A percentile compares a stretch with the other conserved stretches of the same genome.
Evolutionary conservation across 345 rosid species (phyloP).

Genomic region (Syzygium grande): DNA sequence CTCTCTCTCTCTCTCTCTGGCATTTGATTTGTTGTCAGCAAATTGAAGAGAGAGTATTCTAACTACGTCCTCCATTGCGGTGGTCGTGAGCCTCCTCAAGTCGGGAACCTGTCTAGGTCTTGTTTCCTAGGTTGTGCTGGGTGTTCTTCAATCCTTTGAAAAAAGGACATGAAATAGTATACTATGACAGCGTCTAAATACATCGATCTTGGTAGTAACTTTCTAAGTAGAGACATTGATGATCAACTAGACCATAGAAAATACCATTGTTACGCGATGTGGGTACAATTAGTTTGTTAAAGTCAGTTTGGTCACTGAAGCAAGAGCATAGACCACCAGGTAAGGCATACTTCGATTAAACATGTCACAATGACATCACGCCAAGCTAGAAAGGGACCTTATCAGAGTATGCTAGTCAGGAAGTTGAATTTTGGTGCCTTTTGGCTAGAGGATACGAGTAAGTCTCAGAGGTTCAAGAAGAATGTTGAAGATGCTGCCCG

Average conservation of each 20-base stretch:
- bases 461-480: not conserved
- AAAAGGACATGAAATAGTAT: not conserved
- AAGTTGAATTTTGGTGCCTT: not conserved
- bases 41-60: not conserved
- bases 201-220: not conserved
- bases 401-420: not conserved
- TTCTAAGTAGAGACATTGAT: not conserved
- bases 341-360: not conserved
- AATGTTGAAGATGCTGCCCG: not conserved
- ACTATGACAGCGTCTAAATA: not conserved
- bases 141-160: not conserved
- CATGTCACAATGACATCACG: not conserved
- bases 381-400: not conserved
- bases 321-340: not conserved
- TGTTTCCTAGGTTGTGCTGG: not conserved
- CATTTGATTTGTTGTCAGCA: not conserved
- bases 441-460: not conserved
- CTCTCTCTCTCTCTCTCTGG: not conserved
- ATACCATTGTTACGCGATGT: not conserved
- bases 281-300: not conserved
- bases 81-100: not conserved
- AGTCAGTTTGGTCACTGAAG: not conserved
- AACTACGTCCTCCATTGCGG: not conserved
- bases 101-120: not conserved
- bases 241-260: not conserved